A percentile compares a stretch with the other conserved stretches of the same genome.
Evolutionary conservation across 2,329 filamentous ascomycete species (phyloP).

Genomic region (Calonectria hongkongensis): DNA sequence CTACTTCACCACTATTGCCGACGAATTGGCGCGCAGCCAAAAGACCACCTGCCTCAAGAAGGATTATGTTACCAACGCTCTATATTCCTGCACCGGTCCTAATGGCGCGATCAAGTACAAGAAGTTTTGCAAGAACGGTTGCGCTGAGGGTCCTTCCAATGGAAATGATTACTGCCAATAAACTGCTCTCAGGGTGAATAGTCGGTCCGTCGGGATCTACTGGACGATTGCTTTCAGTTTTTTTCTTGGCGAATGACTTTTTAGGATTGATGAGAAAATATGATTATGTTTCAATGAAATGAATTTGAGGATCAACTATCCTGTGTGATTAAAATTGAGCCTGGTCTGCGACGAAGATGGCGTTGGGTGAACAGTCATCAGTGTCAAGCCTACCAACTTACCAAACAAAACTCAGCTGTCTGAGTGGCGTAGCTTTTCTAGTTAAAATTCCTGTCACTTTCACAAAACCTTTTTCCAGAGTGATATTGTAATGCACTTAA

Average conservation of each 20-base stretch:
- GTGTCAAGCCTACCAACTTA: too few relatives aligned
- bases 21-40: constrained; percentile 33
- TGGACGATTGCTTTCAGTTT: background rate
- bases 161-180: constrained; percentile 35
- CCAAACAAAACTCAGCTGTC: too few relatives aligned
- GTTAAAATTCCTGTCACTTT: too few relatives aligned
- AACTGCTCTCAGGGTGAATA: background rate
- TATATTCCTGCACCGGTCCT: constrained; percentile 32
- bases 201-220: background rate
- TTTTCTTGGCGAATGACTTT: background rate
- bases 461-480: too few relatives aligned
- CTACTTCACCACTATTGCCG: constrained; percentile 32
- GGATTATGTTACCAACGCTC: constrained; percentile 28
- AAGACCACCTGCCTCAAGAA: constrained; percentile 36
- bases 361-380: too few relatives aligned
- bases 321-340: too few relatives aligned
- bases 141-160: background rate
- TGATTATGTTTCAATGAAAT: background rate
- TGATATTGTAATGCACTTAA: too few relatives aligned
- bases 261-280: background rate
- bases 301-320: too few relatives aligned
- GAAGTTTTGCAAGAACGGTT: constrained; percentile 36
- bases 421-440: too few relatives aligned
- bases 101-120: constrained; percentile 38
- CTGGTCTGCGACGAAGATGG: too few relatives aligned